Evolutionary conservation across 176 grass and related monocot genomes (phyloP), one percentile per base, ranked within the genome.

Genomic region (Bolboschoenus planiculmis): DNA sequence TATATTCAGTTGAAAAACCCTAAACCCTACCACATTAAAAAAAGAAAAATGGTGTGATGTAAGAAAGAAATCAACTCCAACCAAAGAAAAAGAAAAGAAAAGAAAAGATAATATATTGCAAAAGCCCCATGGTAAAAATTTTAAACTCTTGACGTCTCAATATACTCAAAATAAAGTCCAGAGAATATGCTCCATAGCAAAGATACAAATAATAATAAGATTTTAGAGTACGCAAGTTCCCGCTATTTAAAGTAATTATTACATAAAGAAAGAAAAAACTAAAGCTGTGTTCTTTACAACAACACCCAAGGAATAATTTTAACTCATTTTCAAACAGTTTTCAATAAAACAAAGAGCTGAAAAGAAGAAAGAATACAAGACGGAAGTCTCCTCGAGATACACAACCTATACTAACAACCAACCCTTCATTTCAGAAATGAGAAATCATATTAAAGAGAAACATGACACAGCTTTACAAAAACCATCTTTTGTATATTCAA

Each of bases 361-460:
- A 16, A 51, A 15, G 26, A 29, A 51, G 14, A 62, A 11, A 10
- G 36, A 79, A 80, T 80, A 51, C 21, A 24, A 80, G 31, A 80
- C 7, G 4, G 3, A 31, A 54, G 46, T 78, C 16, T 40, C 78
- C 50, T 42, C 60, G 33, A 10, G 54, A 56, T 42, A 24, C 44
- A 56, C 80, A 82, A 76, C 44, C 56, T 82, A 59, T 26, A 82
- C 56, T 56, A 81, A 64, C 58, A 65, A 61, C 14, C 80, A 40
- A 23, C 54, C 54, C 24, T 31, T 82, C 78, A 60, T 24, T 57
- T 2, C 14, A 65, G 54, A 80, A 80, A 43, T 24, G 31, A 78
- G 36, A 6, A 59, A 40, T 80, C 20, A 18, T 33, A 51, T 33
- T 7, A 30, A 51, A 77, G 14, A 33, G 46, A 77, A 77, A 77